These are phyloP conservation scores for Pythium utonaiense DNA, from an alignment of 352 stramenopile species.

Conservation along the genomic window DNA sequence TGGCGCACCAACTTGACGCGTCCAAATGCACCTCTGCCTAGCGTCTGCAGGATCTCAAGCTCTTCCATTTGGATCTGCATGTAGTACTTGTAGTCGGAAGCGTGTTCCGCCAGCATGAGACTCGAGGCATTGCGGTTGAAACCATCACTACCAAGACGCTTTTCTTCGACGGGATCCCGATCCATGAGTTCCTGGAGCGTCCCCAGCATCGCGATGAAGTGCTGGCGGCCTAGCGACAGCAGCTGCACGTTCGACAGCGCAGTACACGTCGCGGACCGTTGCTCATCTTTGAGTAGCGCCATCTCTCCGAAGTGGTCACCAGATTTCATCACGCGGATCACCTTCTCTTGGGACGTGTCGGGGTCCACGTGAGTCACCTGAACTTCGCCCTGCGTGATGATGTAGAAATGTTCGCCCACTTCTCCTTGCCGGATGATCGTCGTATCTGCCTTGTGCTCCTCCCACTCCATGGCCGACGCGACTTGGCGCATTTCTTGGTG, in stretches of 20 bases:
- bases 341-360: slow-evolving; percentile 35
- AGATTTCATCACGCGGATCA: slow-evolving; percentile 56
- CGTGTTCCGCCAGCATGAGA: slow-evolving; percentile 32
- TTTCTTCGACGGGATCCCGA: slow-evolving; percentile 36
- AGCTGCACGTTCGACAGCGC: slow-evolving; percentile 63
- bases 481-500: slow-evolving; percentile 65
- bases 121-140: slow-evolving; percentile 33
- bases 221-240: slow-evolving; percentile 56
- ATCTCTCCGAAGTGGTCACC: slow-evolving; percentile 94
- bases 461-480: slow-evolving; percentile 77
- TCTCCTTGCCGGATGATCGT: slow-evolving; percentile 72
- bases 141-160: slow-evolving; percentile 12
- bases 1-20: slow-evolving; percentile 88
- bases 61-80: slow-evolving; percentile 70
- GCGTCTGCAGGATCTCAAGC: slow-evolving; percentile 70
- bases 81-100: slow-evolving; percentile 64
- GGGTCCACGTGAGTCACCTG: slow-evolving; percentile 56
- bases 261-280: slow-evolving; percentile 89
- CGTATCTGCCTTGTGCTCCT: slow-evolving; percentile 53
- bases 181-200: slow-evolving; percentile 80
- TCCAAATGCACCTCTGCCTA: slow-evolving; percentile 85
- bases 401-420: slow-evolving; percentile 74
- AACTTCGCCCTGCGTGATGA: slow-evolving; percentile 76
- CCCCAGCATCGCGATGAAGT: slow-evolving; percentile 80
- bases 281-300: slow-evolving; percentile 91